Percentiles rank a stretch among this genome's conserved stretches.
Conservation (phyloP, 2,329 filamentous ascomycete species). For the Scedosporium aurantiacum region DNA sequence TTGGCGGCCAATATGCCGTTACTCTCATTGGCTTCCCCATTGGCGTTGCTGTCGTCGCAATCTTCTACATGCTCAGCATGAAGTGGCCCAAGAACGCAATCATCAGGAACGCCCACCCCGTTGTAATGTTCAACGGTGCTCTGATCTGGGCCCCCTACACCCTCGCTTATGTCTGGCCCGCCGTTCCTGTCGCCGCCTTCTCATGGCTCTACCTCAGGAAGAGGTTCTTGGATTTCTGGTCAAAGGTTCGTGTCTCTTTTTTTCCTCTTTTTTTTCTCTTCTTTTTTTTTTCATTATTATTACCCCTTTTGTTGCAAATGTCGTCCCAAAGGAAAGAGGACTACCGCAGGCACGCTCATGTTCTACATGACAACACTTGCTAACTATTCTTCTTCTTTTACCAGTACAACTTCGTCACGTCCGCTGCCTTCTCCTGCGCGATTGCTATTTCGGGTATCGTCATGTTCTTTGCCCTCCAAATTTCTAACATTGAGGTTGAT, state of each 20-base stretch:
- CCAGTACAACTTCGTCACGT: constrained; percentile 42
- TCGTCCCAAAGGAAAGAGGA: not conserved
- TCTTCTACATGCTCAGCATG: constrained; percentile 20
- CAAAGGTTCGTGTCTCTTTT: constrained; percentile 13
- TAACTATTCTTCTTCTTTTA: not conserved
- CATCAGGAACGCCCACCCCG: constrained; percentile 27
- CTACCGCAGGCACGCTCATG: not conserved
- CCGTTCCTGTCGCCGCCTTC: constrained; percentile 28
- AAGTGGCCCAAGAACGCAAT: constrained; percentile 20
- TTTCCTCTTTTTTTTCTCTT: not conserved
- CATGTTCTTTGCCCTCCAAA: constrained; percentile 42
- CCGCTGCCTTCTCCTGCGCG: constrained; percentile 37
- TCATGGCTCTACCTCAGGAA: constrained; percentile 31
- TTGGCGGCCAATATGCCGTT: constrained; percentile 22
- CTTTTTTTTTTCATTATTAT: not conserved
- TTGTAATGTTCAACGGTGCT: constrained; percentile 24
- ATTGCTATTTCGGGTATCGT: constrained; percentile 40
- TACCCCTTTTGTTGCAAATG: no score
- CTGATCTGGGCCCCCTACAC: constrained; percentile 28
- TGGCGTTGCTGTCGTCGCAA: constrained; percentile 20
- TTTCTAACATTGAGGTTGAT: constrained; percentile 26
- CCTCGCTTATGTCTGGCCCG: constrained; percentile 31
- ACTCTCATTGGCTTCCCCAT: constrained; percentile 23
- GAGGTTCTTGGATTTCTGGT: constrained; percentile 24
- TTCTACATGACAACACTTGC: not conserved